Conservation (phyloP, 305 asterid genomes). For the Fraxinus sp. region DNA sequence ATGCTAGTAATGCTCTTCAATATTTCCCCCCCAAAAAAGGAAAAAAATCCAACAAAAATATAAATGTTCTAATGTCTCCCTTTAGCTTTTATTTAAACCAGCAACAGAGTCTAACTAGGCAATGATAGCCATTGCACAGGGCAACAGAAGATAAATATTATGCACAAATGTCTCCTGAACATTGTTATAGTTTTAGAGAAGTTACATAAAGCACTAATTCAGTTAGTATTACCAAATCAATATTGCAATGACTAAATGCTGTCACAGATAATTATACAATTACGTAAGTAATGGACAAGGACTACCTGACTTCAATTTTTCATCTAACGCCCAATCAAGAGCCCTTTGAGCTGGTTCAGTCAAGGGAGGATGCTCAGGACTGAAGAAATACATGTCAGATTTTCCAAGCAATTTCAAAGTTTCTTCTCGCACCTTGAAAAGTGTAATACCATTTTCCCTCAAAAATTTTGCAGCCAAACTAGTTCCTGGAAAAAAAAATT, state of each 20-base stretch:
- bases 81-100: background rate
- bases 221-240: background rate
- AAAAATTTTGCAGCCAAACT: constrained; percentile 78
- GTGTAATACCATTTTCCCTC: constrained; percentile 69
- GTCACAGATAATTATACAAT: background rate
- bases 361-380: constrained; percentile 86
- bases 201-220: background rate
- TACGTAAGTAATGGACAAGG: background rate
- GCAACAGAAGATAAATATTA: background rate
- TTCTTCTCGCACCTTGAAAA: constrained; percentile 70
- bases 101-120: background rate
- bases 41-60: background rate
- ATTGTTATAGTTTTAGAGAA: background rate
- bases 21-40: background rate
- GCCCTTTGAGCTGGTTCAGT: constrained; percentile 85
- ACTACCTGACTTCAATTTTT: constrained; percentile 83
- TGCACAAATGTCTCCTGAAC: background rate
- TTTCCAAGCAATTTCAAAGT: constrained; percentile 59
- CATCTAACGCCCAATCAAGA: constrained; percentile 80
- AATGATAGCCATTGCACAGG: background rate
- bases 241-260: background rate
- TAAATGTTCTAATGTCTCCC: background rate
- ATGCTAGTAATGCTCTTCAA: background rate
- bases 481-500: constrained; percentile 56
- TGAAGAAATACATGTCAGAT: constrained; percentile 54